Evolutionary conservation across 441 rosid species (phyloP).

Genomic region (Geranium incanum): DNA sequence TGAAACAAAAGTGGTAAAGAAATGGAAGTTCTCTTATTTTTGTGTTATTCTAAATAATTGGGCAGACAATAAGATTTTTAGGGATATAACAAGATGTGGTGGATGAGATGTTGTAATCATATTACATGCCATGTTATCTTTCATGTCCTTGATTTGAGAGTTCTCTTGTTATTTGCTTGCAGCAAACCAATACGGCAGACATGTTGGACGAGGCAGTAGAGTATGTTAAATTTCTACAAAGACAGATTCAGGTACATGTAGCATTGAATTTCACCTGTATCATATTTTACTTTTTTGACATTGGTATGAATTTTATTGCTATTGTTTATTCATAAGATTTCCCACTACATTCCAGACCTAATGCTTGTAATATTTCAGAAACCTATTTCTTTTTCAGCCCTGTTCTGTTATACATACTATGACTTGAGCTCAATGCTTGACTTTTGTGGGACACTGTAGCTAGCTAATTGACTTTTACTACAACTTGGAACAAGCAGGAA

Average conservation of each 20-base stretch:
- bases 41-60: neutral
- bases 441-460: neutral
- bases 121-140: neutral
- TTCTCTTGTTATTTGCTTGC: constrained; percentile 19
- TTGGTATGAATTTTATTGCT: neutral
- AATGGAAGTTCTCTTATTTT: neutral
- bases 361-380: neutral
- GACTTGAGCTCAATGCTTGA: neutral
- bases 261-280: neutral
- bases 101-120: neutral
- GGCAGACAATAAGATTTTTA: neutral
- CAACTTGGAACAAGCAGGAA: constrained; percentile 41
- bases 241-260: constrained; percentile 61
- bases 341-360: neutral
- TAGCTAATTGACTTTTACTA: neutral
- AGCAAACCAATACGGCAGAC: constrained; percentile 88
- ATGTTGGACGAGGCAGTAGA: constrained; percentile 81
- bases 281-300: neutral
- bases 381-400: neutral
- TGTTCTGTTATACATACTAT: neutral
- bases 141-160: constrained; percentile 3
- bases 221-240: constrained; percentile 68
- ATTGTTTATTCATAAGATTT: constrained; percentile 8
- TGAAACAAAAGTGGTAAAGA: too few species aligned
- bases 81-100: neutral